phyloP scores from a whole-genome alignment of 2,329 filamentous ascomycete genomes.

The Cryphonectria naterciae region DNA sequence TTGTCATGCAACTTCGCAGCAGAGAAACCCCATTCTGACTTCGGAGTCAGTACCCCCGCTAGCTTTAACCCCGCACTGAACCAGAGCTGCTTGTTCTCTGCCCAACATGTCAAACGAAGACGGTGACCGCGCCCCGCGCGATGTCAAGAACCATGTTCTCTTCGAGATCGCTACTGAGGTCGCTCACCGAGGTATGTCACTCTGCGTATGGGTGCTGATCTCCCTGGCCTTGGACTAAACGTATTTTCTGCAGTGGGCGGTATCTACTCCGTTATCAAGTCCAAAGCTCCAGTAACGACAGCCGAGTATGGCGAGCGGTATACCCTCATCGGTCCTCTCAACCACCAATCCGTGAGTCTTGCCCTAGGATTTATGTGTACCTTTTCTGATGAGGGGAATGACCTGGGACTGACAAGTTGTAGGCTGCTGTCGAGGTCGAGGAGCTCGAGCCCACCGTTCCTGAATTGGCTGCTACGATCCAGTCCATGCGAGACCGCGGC shows the following conservation, averaged over 20 bases:
- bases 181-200: constrained; percentile 80
- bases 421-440: constrained; percentile 98
- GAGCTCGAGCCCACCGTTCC: constrained; percentile 83
- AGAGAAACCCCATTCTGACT: not conserved
- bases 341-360: constrained; percentile 79
- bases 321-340: constrained; percentile 91
- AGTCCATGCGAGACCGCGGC: constrained; percentile 90
- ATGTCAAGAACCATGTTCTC: constrained; percentile 93
- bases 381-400: not conserved
- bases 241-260: constrained; percentile 71
- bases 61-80: constrained; percentile 20
- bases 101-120: constrained; percentile 51
- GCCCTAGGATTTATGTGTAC: too few species aligned
- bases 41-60: not conserved
- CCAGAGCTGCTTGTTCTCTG: constrained; percentile 10
- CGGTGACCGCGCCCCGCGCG: constrained; percentile 54
- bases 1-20: not conserved
- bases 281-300: constrained; percentile 95
- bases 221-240: constrained; percentile 32
- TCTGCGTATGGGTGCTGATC: not conserved
- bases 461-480: constrained; percentile 79
- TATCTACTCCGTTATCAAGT: constrained; percentile 99
- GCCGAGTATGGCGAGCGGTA: constrained; percentile 98
- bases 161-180: constrained; percentile 98
- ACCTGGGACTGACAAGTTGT: constrained; percentile 32